Evolutionary conservation across 495 filamentous ascomycete genomes (phyloP), one percentile per base, ranked within the genome.

Genomic region (Aspergillus conjunctus): DNA sequence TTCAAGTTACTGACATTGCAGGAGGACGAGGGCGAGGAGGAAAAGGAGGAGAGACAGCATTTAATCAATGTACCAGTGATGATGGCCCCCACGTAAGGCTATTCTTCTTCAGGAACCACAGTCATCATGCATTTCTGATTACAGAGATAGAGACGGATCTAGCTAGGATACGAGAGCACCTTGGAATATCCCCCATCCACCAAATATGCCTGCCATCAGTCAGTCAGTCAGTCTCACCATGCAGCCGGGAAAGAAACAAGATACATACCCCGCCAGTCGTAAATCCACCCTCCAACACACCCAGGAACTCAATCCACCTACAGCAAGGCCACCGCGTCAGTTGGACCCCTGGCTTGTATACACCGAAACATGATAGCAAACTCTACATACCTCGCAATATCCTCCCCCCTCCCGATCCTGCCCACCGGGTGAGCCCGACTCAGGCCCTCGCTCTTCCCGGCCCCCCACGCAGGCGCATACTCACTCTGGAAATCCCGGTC

Each of bases 241-340:
- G 11, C 7, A 41, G 15, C 4, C 1, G 1, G 1, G 8, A 41
- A 41, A 11, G 5, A 41, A 41, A 41, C 0, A n/a, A 41, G 37
- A 41, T 4, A 41, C 37, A 1, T 41, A 41, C 37, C 37, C 37
- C 37, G 4, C 37, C 37, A 11, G 37, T 41, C 9, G 37, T 41
- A 11, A 41, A 41, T 0, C 37, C 37, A 3, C 37, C 37, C 37
- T 41, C 37, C 8, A 41, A 41, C 0, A 41, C 37, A 0, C 37
- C 37, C 37, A 41, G 37, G 37, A 41, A 41, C 37, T 41, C 37
- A 41, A 41, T 41, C 37, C 37, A 41, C 37, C 37, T 41, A 41
- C 37, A 8, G 2, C 26, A 41, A 3, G 34, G 8, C 14, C 34
- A 3, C 34, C 1, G 14, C 14, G 37, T 41, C 37, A 41, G 37